Evolutionary conservation across 805 yeast genomes (phyloP).

Genomic region (Ogataea trehalophila): DNA sequence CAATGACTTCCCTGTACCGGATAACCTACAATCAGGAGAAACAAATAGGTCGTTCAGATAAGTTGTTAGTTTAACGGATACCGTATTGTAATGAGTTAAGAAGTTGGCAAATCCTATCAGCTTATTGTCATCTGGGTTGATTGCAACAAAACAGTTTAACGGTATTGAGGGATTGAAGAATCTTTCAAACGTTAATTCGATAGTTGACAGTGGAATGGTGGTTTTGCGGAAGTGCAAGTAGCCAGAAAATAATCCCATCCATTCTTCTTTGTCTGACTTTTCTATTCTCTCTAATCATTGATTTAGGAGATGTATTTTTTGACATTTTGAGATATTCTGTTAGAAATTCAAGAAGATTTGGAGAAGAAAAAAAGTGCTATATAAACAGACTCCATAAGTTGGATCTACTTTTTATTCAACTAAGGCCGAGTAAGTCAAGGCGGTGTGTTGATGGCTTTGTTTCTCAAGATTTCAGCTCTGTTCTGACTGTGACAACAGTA

Average conservation of each 20-base stretch:
- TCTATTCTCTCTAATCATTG: constrained; percentile 38
- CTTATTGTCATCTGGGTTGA: constrained; percentile 26
- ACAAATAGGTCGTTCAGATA: constrained; percentile 50
- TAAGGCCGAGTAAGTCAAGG: too few relatives aligned
- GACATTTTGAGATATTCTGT: not conserved
- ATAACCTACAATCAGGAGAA: constrained; percentile 30
- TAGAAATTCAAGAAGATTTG: too few relatives aligned
- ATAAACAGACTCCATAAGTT: too few relatives aligned
- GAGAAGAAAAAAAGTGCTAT: too few relatives aligned
- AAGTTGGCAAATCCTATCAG: constrained; percentile 46
- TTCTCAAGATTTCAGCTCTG: too few relatives aligned
- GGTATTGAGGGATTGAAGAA: constrained; percentile 40
- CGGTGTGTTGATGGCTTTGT: too few relatives aligned
- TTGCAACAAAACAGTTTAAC: constrained; percentile 44
- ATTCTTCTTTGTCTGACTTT: constrained; percentile 35
- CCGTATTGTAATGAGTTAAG: constrained; percentile 43
- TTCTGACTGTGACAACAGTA: too few relatives aligned
- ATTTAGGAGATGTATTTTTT: not conserved
- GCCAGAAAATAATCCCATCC: constrained; percentile 40
- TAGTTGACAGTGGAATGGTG: constrained; percentile 30
- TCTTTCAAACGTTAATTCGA: constrained; percentile 38
- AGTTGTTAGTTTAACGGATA: constrained; percentile 40
- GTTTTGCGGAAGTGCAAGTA: constrained; percentile 43
- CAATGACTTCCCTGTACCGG: constrained; percentile 43
- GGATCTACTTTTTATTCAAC: too few relatives aligned